Percentiles rank a stretch among this genome's conserved stretches.
These are phyloP conservation scores for Solanum clarkiae DNA, from an alignment of 257 asterid genomes.

Conservation along the genomic window DNA sequence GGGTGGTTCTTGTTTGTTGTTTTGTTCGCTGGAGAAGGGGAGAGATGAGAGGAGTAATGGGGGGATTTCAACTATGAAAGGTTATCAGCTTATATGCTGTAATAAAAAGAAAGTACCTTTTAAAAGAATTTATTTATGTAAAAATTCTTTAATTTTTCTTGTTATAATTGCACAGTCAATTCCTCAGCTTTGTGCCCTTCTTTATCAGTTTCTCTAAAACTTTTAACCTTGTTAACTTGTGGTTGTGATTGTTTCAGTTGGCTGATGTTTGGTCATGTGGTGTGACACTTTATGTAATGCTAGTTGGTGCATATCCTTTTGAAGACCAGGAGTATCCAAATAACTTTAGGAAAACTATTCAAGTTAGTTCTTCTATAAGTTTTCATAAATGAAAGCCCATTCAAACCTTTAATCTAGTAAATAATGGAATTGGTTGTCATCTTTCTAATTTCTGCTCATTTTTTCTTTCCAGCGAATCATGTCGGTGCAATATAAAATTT, in stretches of 20 bases:
- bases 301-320: not conserved
- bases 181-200: no score
- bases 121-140: not conserved
- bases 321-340: not conserved
- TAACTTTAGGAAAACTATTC: no score
- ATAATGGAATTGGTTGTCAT: not conserved
- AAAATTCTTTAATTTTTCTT: not conserved
- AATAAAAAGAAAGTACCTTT: not conserved
- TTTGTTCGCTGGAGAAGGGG: not conserved
- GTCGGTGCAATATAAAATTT: conserved; percentile 37
- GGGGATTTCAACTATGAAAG: not conserved
- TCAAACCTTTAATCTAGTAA: not conserved
- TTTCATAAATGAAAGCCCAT: not conserved
- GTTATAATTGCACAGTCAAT: no score
- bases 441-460: not conserved
- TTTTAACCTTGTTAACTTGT: no score
- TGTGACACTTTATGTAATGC: not conserved
- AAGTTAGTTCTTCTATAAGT: not conserved
- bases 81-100: not conserved
- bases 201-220: no score
- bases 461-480: conserved; percentile 27
- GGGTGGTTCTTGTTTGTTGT: not conserved
- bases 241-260: not conserved
- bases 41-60: not conserved
- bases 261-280: not conserved